These are phyloP conservation scores for Hanseniaspora occidentalis DNA, from an alignment of 805 yeast genomes.

Conservation along the genomic window DNA sequence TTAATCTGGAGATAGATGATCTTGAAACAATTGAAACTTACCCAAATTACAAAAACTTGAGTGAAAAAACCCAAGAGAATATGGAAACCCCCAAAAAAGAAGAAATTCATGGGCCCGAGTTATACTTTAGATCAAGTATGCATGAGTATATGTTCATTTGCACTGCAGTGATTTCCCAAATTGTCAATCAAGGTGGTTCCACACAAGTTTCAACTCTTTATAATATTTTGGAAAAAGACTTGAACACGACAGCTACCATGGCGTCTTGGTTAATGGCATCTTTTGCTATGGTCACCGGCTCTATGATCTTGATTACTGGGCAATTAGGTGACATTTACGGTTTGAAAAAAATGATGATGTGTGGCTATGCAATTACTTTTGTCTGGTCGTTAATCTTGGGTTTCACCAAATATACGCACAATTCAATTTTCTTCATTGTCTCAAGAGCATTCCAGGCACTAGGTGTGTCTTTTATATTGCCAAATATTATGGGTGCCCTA, in stretches of 20 bases:
- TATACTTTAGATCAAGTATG: not conserved
- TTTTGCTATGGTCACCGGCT: conserved; percentile 58
- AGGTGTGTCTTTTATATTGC: conserved; percentile 45
- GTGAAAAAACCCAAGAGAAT: too few species aligned
- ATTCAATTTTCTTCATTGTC: conserved; percentile 36
- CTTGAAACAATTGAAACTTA: too few species aligned
- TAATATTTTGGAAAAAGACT: conserved; percentile 23
- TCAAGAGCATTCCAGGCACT: conserved; percentile 53
- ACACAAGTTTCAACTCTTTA: conserved; percentile 28
- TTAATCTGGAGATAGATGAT: too few species aligned
- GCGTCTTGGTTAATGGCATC: conserved; percentile 56
- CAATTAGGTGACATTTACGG: conserved; percentile 65
- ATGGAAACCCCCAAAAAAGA: too few species aligned
- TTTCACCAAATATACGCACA: conserved; percentile 36
- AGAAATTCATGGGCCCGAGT: too few species aligned
- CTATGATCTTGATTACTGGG: conserved; percentile 58
- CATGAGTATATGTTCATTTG: conserved; percentile 19
- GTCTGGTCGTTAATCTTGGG: conserved; percentile 55
- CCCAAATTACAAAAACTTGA: too few species aligned
- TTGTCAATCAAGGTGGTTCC: conserved; percentile 30
- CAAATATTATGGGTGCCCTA: conserved; percentile 46
- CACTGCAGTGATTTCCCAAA: conserved; percentile 25
- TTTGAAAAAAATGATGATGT: conserved; percentile 36
- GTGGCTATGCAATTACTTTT: conserved; percentile 43
- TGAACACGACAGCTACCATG: conserved; percentile 15